Conservation (phyloP, 75 land plant genomes). For the Picea sitchensis region DNA sequence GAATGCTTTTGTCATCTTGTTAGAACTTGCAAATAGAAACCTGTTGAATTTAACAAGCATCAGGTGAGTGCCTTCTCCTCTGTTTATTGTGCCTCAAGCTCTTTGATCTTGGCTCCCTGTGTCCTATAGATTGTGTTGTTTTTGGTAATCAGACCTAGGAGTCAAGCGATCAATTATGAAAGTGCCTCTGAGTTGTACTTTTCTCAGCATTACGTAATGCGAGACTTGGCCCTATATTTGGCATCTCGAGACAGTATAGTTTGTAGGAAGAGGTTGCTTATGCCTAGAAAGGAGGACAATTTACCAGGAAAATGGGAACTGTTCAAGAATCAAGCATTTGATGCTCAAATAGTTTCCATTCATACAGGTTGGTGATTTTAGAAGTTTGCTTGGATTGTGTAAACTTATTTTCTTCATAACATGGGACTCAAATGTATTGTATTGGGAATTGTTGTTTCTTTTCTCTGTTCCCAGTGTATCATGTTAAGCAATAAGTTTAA, state of each 20-base stretch:
- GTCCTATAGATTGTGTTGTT: not conserved
- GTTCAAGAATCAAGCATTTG: conserved; percentile 31
- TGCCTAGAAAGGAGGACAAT: conserved; percentile 41
- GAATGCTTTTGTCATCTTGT: conserved; percentile 51
- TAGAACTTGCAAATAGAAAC: conserved; percentile 48
- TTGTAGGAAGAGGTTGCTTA: conserved; percentile 35
- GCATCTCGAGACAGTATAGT: conserved; percentile 17
- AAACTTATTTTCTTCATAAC: too few relatives aligned
- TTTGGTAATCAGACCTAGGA: not conserved
- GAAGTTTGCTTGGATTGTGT: too few relatives aligned
- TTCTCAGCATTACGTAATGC: conserved; percentile 48
- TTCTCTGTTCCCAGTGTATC: not conserved
- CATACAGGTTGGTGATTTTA: conserved; percentile 44
- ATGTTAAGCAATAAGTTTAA: not conserved
- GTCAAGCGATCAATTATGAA: conserved; percentile 11
- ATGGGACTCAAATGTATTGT: not conserved
- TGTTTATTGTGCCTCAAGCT: too few relatives aligned
- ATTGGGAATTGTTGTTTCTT: not conserved
- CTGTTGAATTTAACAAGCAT: conserved; percentile 43
- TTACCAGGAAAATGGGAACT: conserved; percentile 58
- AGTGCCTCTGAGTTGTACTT: conserved; percentile 37
- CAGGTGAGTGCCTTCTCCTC: not conserved
- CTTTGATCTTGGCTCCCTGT: not conserved
- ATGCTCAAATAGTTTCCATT: conserved; percentile 54
- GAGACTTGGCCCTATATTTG: conserved; percentile 56